phyloP scores from a whole-genome alignment of 306 rosid species.

The Cyclanthera cordifolia region DNA sequence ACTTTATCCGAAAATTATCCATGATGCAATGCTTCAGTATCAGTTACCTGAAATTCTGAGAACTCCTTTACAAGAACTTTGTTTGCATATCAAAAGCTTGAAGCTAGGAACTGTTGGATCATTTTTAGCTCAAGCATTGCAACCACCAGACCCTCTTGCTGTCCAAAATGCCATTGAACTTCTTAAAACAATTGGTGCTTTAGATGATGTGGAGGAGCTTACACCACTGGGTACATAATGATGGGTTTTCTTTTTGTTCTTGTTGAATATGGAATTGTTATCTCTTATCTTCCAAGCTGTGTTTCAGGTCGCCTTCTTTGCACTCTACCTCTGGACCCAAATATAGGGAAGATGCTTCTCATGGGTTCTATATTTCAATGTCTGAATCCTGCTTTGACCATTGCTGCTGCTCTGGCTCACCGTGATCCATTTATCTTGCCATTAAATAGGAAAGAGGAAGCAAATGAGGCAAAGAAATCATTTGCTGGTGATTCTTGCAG shows the following conservation, averaged over 20 bases:
- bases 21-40: constrained; percentile 77
- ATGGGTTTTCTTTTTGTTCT: constrained; percentile 15
- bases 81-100: constrained; percentile 88
- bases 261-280: constrained; percentile 13
- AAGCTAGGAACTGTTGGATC: constrained; percentile 85
- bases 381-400: constrained; percentile 83
- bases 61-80: constrained; percentile 93
- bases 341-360: constrained; percentile 95
- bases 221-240: constrained; percentile 67
- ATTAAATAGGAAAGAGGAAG: constrained; percentile 76
- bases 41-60: constrained; percentile 93
- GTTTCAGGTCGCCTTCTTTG: constrained; percentile 74
- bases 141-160: constrained; percentile 90
- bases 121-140: constrained; percentile 87
- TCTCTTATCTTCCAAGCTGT: constrained; percentile 17
- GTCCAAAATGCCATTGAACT: constrained; percentile 92
- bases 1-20: constrained; percentile 72
- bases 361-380: constrained; percentile 98
- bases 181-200: constrained; percentile 81
- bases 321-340: constrained; percentile 92
- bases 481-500: constrained; percentile 94
- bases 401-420: constrained; percentile 90
- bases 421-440: constrained; percentile 94
- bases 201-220: constrained; percentile 78
- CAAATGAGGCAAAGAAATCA: constrained; percentile 69